Conservation (phyloP, 2,329 filamentous ascomycete species). For the Aureobasidium sp. region DNA sequence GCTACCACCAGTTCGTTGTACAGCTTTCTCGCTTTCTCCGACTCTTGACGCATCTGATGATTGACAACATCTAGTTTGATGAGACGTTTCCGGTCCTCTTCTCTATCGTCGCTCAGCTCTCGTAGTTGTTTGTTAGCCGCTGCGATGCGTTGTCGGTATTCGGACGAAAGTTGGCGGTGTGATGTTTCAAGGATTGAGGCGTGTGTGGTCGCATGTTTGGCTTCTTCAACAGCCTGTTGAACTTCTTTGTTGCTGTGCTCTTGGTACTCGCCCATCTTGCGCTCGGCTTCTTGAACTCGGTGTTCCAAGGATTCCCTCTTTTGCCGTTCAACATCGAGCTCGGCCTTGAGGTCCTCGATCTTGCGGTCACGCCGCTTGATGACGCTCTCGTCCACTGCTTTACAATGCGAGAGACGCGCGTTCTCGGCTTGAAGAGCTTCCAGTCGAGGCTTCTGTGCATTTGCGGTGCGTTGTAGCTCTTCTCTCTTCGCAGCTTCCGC, state of each 20-base stretch:
- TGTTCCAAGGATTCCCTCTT: constrained; percentile 51
- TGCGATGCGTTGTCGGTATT: constrained; percentile 46
- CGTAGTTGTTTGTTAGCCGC: constrained; percentile 40
- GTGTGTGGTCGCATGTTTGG: constrained; percentile 47
- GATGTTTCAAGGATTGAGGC: constrained; percentile 61
- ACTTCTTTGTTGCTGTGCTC: constrained; percentile 54
- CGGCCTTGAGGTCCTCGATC: constrained; percentile 57
- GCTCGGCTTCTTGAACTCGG: constrained; percentile 52
- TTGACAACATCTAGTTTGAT: constrained; percentile 57
- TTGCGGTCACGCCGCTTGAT: constrained; percentile 66
- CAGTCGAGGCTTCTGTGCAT: constrained; percentile 62
- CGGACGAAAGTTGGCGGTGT: constrained; percentile 60
- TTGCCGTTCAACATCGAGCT: constrained; percentile 56
- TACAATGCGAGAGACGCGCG: constrained; percentile 59
- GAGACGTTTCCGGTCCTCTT: constrained; percentile 51
- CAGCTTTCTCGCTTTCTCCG: constrained; percentile 50
- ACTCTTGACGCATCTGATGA: constrained; percentile 64
- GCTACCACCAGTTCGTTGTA: constrained; percentile 52
- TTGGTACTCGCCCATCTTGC: constrained; percentile 54
- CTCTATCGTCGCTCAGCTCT: constrained; percentile 47
- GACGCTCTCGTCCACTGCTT: constrained; percentile 61
- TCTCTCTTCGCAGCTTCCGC: constrained; percentile 45
- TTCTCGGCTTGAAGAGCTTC: constrained; percentile 60
- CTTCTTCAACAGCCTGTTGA: constrained; percentile 43
- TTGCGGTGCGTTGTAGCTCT: constrained; percentile 60